These are phyloP conservation scores for Fusarium sp. DNA, from an alignment of 2,329 filamentous ascomycete genomes.

Conservation along the genomic window DNA sequence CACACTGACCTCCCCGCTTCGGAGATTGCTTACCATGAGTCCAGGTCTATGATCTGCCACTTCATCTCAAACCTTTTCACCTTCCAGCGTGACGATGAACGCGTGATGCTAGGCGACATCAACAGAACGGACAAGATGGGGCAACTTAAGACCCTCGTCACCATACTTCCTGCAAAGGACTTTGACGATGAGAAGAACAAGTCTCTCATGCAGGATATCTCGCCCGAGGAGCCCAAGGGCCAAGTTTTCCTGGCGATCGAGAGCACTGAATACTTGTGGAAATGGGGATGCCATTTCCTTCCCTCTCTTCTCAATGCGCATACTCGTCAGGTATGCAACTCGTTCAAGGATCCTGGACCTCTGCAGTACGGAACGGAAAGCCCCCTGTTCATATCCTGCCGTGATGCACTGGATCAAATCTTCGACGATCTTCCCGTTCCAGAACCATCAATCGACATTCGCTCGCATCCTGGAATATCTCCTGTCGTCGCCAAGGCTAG, in stretches of 20 bases:
- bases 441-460: constrained; percentile 49
- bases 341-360: constrained; percentile 70
- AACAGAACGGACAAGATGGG: constrained; percentile 19
- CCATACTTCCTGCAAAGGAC: constrained; percentile 49
- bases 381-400: constrained; percentile 62
- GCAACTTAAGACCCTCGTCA: constrained; percentile 48
- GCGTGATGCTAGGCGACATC: constrained; percentile 34
- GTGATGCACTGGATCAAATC: constrained; percentile 60
- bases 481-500: not conserved
- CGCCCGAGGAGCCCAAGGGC: constrained; percentile 56
- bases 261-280: constrained; percentile 52
- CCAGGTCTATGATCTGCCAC: constrained; percentile 61
- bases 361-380: constrained; percentile 63
- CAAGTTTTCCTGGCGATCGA: constrained; percentile 63
- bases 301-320: constrained; percentile 67
- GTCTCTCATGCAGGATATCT: constrained; percentile 63
- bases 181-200: constrained; percentile 55
- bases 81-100: constrained; percentile 47
- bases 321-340: constrained; percentile 67
- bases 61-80: constrained; percentile 61
- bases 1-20: constrained; percentile 43
- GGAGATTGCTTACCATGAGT: constrained; percentile 63
- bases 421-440: constrained; percentile 62
- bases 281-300: constrained; percentile 70
- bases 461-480: not conserved